A percentile compares a stretch with the other conserved stretches of the same genome.
phyloP scores from a whole-genome alignment of 768 basidiomycete genomes.

The Hygrocybe coccinea region DNA sequence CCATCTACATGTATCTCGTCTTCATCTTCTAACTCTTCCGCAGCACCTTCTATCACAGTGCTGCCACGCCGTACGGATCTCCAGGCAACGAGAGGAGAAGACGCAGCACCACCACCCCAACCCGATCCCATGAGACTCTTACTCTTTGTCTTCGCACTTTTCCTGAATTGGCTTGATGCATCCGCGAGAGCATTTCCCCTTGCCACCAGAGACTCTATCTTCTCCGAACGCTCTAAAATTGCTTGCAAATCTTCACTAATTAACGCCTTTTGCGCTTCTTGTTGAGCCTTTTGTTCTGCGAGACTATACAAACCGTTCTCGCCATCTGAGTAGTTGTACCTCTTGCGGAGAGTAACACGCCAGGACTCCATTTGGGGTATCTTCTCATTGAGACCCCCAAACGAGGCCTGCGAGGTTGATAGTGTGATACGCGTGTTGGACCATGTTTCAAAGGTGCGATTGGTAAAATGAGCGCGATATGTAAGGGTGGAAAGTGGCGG shows the following conservation, averaged over 20 bases:
- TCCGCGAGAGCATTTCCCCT: no score
- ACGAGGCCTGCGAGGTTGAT: conserved; percentile 5
- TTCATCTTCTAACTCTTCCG: not conserved
- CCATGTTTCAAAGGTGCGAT: conserved; percentile 1
- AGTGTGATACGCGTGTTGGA: conserved; percentile 1
- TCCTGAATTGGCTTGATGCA: no score
- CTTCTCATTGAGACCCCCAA: conserved; percentile 6
- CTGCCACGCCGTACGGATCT: not conserved
- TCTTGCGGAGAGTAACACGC: not conserved
- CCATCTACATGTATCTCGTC: not conserved
- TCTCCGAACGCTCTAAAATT: not conserved
- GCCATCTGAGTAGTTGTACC: not conserved
- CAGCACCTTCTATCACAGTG: not conserved
- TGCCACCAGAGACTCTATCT: not conserved
- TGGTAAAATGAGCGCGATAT: conserved; percentile 2
- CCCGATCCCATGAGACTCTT: no score
- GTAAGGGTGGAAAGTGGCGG: conserved; percentile 3
- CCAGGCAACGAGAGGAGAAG: not conserved
- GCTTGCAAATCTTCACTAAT: not conserved
- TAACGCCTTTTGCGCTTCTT: not conserved
- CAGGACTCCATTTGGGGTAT: conserved; percentile 5
- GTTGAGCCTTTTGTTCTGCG: not conserved
- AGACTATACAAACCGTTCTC: conserved; percentile 3
- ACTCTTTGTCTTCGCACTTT: no score
- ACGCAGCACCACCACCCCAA: no score